Percentiles rank a stretch among this genome's conserved stretches.
These are phyloP conservation scores for Chaetomium tenue DNA, from an alignment of 495 filamentous ascomycete species.

Conservation along the genomic window DNA sequence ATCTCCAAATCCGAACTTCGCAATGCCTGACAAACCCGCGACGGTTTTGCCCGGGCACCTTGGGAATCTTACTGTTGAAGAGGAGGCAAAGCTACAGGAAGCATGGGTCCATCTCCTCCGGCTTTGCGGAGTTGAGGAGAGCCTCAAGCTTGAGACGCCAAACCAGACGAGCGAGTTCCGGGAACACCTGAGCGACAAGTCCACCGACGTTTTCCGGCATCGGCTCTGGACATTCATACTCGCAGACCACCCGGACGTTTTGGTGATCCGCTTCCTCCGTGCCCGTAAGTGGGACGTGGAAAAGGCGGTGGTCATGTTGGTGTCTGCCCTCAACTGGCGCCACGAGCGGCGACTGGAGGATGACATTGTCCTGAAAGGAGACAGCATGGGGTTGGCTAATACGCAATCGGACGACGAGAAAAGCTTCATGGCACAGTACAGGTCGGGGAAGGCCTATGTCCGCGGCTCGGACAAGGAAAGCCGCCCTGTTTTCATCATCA, in stretches of 20 bases:
- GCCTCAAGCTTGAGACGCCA: background rate
- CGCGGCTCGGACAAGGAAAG: slow-evolving; percentile 11
- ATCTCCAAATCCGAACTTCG: background rate
- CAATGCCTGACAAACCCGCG: background rate
- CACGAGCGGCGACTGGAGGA: slow-evolving; percentile 15
- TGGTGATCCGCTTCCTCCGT: slow-evolving; percentile 16
- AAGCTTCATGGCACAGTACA: slow-evolving; percentile 19
- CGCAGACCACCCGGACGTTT: slow-evolving; percentile 16
- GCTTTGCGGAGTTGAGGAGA: slow-evolving; percentile 24
- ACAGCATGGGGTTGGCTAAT: slow-evolving; percentile 6
- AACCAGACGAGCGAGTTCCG: slow-evolving; percentile 3
- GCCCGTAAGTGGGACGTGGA: slow-evolving; percentile 18
- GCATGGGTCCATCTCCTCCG: slow-evolving; percentile 31
- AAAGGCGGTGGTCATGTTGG: slow-evolving; percentile 12
- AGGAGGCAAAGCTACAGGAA: slow-evolving; percentile 25
- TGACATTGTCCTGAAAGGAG: slow-evolving; percentile 9
- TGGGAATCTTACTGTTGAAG: slow-evolving; percentile 22
- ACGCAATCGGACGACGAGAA: slow-evolving; percentile 11
- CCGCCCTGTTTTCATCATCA: slow-evolving; percentile 21
- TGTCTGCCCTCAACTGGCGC: slow-evolving; percentile 16
- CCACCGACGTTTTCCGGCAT: slow-evolving; percentile 6
- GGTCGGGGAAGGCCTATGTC: slow-evolving; percentile 17
- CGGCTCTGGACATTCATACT: slow-evolving; percentile 19
- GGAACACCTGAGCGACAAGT: slow-evolving; percentile 14
- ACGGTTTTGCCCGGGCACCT: slow-evolving; percentile 13